Evolutionary conservation across 345 rosid species (phyloP), one percentile per base, ranked within the genome.

Genomic region (Moricandia arvensis): DNA sequence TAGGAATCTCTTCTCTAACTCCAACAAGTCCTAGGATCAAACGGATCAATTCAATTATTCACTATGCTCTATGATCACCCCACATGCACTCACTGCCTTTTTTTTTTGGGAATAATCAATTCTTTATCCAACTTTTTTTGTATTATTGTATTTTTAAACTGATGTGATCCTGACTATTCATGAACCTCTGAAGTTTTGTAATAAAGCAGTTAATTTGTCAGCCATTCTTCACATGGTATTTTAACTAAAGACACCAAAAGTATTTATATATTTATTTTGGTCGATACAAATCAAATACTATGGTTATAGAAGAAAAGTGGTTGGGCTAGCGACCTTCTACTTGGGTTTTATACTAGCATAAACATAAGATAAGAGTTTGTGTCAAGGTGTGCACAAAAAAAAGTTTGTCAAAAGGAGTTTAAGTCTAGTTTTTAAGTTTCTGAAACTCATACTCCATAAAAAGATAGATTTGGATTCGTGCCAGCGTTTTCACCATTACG

Each of bases 151-250:
- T 21, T 74, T 41, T 66, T 69, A 6, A 51, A 12, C 60, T 75
- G 34, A 75, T 75, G 80, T 63, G 80, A 76, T 70, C 64, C 59
- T 59, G 80, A 77, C 75, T 64, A 71, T 77, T 64, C 71, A 64
- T 71, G 75, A 70, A 76, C 71, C 67, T 77, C 66, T 77, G 54
- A 17, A 64, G n/a, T 54, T 63, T 70, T 71, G 59, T 49, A 66
- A 35, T 49, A 51, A 59, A 72, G 81, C 73, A 78, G 57, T 78
- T 21, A 21, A 21, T 78, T n/a, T 78, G 81, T 78, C 77, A 66
- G 81, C 64, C 37, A 77, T 66, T 72, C 60, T 37, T 49, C 81
- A 78, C 81, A 78, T 78, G 81, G 27, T 43, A 0, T 27, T 47
- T 59, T 1, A 59, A 71, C 73, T 49, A 59, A 66, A 78, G 81